A percentile compares a stretch with the other conserved stretches of the same genome.
phyloP scores from a whole-genome alignment of 2,329 filamentous ascomycete genomes.

The Ceratocystis huliohia region DNA sequence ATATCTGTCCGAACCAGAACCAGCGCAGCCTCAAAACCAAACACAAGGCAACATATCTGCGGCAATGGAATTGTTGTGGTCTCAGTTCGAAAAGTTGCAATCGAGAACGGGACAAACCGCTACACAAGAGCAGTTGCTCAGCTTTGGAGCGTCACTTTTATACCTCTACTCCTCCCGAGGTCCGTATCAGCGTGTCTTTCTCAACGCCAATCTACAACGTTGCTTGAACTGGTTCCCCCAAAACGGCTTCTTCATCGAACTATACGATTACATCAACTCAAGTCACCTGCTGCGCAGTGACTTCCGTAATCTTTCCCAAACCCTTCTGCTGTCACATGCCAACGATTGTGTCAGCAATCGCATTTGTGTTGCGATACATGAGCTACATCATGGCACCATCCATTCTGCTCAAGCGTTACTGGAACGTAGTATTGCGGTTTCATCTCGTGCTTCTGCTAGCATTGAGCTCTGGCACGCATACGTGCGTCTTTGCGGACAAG shows the following conservation, averaged over 20 bases:
- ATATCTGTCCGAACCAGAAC: constrained; percentile 44
- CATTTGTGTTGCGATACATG: constrained; percentile 40
- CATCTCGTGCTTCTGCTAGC: constrained; percentile 28
- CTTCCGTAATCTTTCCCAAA: constrained; percentile 51
- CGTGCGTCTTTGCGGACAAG: constrained; percentile 34
- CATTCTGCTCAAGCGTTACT: constrained; percentile 41
- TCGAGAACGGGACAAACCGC: constrained; percentile 28
- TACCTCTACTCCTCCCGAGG: constrained; percentile 46
- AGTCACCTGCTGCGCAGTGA: constrained; percentile 64
- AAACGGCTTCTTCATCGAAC: constrained; percentile 62
- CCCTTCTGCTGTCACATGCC: constrained; percentile 34
- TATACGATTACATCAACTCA: constrained; percentile 63
- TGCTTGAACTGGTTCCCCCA: constrained; percentile 55
- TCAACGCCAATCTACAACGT: constrained; percentile 48
- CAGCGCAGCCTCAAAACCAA: constrained; percentile 33
- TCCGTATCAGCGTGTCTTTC: constrained; percentile 52
- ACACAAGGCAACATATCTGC: constrained; percentile 44
- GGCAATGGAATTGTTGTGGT: constrained; percentile 33
- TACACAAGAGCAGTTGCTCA: constrained; percentile 52
- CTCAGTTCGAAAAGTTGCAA: constrained; percentile 34
- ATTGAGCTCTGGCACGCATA: constrained; percentile 38
- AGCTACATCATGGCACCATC: constrained; percentile 35
- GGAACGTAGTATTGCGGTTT: constrained; percentile 38
- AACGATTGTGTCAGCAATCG: constrained; percentile 35
- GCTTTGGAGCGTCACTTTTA: constrained; percentile 54